Base-by-base conservation (phyloP, 1,284 basidiomycete species). In the Grifola frondosa region DNA sequence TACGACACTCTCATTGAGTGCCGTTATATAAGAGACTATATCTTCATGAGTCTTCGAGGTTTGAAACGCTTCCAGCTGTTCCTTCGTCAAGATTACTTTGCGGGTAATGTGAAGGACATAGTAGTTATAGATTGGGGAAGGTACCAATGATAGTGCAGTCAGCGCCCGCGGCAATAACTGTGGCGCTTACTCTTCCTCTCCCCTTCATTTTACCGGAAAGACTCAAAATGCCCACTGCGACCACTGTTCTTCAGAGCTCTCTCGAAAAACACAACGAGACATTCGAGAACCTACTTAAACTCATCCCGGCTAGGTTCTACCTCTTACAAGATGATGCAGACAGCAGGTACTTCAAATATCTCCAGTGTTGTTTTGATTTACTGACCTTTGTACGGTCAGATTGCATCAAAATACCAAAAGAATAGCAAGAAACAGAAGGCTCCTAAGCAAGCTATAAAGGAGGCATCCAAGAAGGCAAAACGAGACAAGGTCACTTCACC, bases 281-380 rank as follows among this genome's bases (percentile, higher is more conserved):
- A 0, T 96, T 97, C 56, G 89, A 91, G 58, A 74, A 80, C 0
- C 71, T 96, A 2, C 70, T 96, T 3, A 80, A 76, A 36, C 77
- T 95, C 30, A 95, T 97, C 46, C 93, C 93, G 0, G 79, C 91
- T 8, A 86, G 85, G 70, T 92, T 88, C 62, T 97, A 96, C 65
- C 71, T 95, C 21, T 75, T 80, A 10, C 77, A 77, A 37, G 85
- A 90, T 24, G 76, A 78, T 19, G 70, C 73, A 3, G 83, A 88
- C 49, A 85, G 54, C 80, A 82, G 70, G 84, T 80, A 31, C 46
- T 32, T 31, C 21, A 11, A 22, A 38, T 22, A 33, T 6, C 9
- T 12, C 17, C 19, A 21, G 8, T 22, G 11, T 17, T 17, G 16
- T 25, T 22, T 29, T n/a, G 9, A 16, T 17, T 6, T 34, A 28